Conservation (phyloP, 78 protist species). For the Speleostelium caveatum region DNA sequence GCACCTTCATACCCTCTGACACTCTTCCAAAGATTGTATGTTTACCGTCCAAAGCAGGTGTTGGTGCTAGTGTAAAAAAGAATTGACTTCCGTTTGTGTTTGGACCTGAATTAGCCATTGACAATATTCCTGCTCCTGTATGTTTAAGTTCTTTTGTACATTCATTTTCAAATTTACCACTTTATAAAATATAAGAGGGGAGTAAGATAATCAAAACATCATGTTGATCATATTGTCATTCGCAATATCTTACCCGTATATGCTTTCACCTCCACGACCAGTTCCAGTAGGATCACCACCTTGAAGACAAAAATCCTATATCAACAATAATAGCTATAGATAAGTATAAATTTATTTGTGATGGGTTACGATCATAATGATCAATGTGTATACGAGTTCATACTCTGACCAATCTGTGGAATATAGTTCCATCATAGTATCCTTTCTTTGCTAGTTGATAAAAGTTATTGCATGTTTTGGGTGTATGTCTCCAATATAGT, state of each 20-base stretch:
- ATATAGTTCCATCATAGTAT: conserved; percentile 81
- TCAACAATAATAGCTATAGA: not conserved
- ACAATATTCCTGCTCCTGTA: conserved; percentile 93
- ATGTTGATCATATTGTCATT: no score
- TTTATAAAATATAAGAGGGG: not conserved
- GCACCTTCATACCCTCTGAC: conserved; percentile 80
- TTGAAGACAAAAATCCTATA: conserved; percentile 89
- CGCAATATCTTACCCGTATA: conserved; percentile 85
- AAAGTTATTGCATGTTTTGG: conserved; percentile 90
- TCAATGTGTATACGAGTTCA: not conserved
- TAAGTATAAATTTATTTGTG: not conserved
- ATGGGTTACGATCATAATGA: not conserved
- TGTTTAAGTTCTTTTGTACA: conserved; percentile 85
- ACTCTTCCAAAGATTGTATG: conserved; percentile 95
- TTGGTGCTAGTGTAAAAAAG: conserved; percentile 92
- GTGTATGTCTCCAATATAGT: conserved; percentile 91
- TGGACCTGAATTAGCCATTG: conserved; percentile 90
- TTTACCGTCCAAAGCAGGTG: conserved; percentile 89
- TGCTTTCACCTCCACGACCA: conserved; percentile 93
- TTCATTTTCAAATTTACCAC: conserved; percentile 88
- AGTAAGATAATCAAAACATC: not conserved
- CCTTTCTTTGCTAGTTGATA: conserved; percentile 81
- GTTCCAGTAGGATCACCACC: conserved; percentile 97
- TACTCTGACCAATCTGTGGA: conserved; percentile 87
- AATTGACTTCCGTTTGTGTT: conserved; percentile 89